These are phyloP conservation scores for Rhododendron ovatum DNA, from an alignment of 148 eudicot species.

Conservation along the genomic window DNA sequence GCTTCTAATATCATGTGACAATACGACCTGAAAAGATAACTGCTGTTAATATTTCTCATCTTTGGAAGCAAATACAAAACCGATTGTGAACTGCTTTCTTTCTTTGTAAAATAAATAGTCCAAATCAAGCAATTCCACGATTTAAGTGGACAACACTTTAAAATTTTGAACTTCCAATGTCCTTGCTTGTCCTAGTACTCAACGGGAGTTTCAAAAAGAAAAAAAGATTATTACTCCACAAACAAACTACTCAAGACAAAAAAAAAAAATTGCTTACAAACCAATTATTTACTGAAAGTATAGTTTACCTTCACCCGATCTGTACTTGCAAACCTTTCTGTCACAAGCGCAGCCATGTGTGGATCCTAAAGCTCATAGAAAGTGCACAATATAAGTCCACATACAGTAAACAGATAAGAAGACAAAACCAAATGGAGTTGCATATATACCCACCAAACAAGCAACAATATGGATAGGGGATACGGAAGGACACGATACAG, in stretches of 20 bases:
- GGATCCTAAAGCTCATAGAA: slow-evolving; percentile 56
- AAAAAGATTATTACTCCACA: neutral
- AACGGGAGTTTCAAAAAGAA: neutral
- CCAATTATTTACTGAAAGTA: neutral
- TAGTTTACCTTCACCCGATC: slow-evolving; percentile 53
- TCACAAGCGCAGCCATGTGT: slow-evolving; percentile 77
- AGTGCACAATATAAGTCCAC: slow-evolving; percentile 6
- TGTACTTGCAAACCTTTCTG: slow-evolving; percentile 59
- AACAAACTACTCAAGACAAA: neutral
- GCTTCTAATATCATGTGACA: neutral
- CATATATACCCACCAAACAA: neutral
- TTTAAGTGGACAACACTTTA: neutral
- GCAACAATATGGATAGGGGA: neutral
- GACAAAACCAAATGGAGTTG: neutral
- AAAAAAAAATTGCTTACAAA: neutral
- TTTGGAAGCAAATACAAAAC: neutral
- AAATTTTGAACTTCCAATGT: neutral
- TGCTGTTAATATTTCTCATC: neutral
- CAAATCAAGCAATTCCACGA: neutral
- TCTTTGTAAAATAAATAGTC: neutral
- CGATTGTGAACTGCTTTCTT: neutral
- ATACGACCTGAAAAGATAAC: neutral
- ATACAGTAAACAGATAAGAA: neutral
- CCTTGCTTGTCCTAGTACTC: neutral
- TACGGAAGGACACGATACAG: neutral